Conservation (phyloP, 225 moss, liverwort and hornwort genomes). For the Physcomitrium patens region DNA sequence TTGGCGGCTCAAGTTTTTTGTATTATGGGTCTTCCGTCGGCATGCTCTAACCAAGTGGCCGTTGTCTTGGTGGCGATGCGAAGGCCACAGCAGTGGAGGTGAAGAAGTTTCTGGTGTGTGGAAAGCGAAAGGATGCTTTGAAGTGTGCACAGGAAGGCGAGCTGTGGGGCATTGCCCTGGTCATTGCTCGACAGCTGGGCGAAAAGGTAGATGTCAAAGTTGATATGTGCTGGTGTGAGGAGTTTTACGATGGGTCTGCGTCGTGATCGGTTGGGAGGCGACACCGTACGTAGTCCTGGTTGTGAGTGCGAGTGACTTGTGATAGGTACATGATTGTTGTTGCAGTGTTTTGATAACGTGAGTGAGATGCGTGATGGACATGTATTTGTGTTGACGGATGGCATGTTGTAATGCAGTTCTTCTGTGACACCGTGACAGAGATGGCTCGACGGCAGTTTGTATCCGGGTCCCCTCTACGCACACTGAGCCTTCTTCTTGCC, state of each 20-base stretch:
- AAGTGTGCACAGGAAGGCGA: conserved; percentile 86
- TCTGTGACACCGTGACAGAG: conserved; percentile 71
- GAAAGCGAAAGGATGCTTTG: conserved; percentile 92
- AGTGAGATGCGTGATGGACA: not conserved
- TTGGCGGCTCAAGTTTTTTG: not conserved
- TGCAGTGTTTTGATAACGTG: not conserved
- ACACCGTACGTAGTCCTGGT: not conserved
- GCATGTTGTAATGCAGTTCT: conserved; percentile 56
- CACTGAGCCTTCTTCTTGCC: conserved; percentile 68
- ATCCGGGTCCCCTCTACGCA: conserved; percentile 76
- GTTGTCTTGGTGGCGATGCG: conserved; percentile 27
- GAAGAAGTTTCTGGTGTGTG: conserved; percentile 78
- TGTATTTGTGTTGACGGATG: conserved; percentile 14
- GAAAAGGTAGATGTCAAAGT: conserved; percentile 69
- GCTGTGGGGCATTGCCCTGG: conserved; percentile 87
- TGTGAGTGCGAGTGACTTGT: conserved; percentile 6
- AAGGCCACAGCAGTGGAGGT: conserved; percentile 82
- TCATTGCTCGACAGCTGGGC: conserved; percentile 94
- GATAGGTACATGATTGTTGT: conserved; percentile 1
- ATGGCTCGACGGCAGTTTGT: conserved; percentile 78
- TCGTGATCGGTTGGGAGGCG: conserved; percentile 8
- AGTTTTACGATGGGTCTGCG: conserved; percentile 4
- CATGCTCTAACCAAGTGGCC: conserved; percentile 21
- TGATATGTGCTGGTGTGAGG: not conserved
- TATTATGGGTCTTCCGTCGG: conserved; percentile 12